phyloP scores from a whole-genome alignment of 441 rosid genomes.

The Melastoma candidum region DNA sequence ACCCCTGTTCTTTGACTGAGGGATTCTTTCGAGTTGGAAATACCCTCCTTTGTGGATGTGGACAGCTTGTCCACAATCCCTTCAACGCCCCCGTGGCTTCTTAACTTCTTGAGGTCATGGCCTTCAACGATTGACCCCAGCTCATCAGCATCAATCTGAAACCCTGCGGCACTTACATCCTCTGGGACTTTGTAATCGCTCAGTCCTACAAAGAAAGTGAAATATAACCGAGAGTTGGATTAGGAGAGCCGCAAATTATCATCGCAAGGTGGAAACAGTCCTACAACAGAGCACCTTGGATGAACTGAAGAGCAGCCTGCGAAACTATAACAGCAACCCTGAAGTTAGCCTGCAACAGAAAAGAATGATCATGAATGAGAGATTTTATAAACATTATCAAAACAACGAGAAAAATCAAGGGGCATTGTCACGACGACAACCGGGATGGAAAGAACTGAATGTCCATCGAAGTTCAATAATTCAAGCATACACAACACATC shows the following conservation, averaged over 20 bases:
- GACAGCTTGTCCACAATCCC: slow-evolving; percentile 5
- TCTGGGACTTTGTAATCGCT: slow-evolving; percentile 68
- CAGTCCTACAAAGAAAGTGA: slow-evolving; percentile 40
- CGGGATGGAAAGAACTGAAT: too few species aligned
- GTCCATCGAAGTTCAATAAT: too few species aligned
- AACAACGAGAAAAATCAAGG: background rate
- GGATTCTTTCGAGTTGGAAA: slow-evolving; percentile 35
- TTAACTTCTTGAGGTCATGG: slow-evolving; percentile 31
- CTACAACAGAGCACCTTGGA: slow-evolving; percentile 30
- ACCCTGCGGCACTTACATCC: slow-evolving; percentile 67
- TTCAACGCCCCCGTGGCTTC: background rate
- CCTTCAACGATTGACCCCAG: slow-evolving; percentile 78
- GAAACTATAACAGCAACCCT: slow-evolving; percentile 86
- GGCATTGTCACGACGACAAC: too few species aligned
- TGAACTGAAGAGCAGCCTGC: slow-evolving; percentile 86
- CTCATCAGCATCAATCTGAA: slow-evolving; percentile 83
- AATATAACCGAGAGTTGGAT: slow-evolving; percentile 2
- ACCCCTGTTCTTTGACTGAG: slow-evolving; percentile 36
- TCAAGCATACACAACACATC: too few species aligned
- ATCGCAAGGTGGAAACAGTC: slow-evolving; percentile 13
- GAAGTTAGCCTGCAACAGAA: slow-evolving; percentile 45
- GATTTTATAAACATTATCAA: slow-evolving; percentile 3
- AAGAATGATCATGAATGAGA: background rate
- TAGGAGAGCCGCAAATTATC: slow-evolving; percentile 2
- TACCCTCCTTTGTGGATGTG: slow-evolving; percentile 43